These are phyloP conservation scores for Vitis hybrid DNA, from an alignment of 177 flowering plant genomes.

Conservation along the genomic window DNA sequence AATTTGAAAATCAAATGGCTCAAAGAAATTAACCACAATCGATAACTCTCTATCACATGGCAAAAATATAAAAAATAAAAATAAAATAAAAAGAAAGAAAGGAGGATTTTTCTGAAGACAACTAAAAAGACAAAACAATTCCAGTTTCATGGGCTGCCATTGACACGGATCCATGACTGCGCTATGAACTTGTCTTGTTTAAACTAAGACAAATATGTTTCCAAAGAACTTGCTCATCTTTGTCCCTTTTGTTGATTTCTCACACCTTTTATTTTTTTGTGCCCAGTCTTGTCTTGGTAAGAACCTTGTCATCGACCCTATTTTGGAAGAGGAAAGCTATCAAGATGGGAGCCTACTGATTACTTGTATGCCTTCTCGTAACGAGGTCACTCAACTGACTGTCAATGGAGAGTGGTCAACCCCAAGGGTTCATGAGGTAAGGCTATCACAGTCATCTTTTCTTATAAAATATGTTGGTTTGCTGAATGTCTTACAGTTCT, in stretches of 20 bases:
- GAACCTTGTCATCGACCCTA: conserved; percentile 83
- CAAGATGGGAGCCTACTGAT: conserved; percentile 90
- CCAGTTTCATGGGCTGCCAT: neutral
- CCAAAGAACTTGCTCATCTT: neutral
- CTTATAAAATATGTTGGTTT: neutral
- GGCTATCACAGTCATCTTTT: neutral
- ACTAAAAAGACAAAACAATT: neutral
- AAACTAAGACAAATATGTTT: neutral
- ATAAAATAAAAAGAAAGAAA: neutral
- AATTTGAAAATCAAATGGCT: no score
- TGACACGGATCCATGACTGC: neutral
- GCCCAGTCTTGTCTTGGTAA: conserved; percentile 68
- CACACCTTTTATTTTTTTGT: neutral
- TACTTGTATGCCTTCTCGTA: conserved; percentile 87
- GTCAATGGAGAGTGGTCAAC: conserved; percentile 93
- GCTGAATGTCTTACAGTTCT: neutral
- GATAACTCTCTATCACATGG: neutral
- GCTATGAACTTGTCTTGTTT: neutral
- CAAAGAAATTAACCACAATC: neutral
- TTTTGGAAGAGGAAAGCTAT: conserved; percentile 77
- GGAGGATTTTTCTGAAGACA: no score
- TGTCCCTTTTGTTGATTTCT: neutral
- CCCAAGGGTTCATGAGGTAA: conserved; percentile 81
- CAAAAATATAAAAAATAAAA: neutral
- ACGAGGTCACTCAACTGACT: conserved; percentile 87